Evolutionary conservation across 225 moss, liverwort and hornwort genomes (phyloP), one percentile per base, ranked within the genome.

Genomic region (Thuidium tamariscinum): DNA sequence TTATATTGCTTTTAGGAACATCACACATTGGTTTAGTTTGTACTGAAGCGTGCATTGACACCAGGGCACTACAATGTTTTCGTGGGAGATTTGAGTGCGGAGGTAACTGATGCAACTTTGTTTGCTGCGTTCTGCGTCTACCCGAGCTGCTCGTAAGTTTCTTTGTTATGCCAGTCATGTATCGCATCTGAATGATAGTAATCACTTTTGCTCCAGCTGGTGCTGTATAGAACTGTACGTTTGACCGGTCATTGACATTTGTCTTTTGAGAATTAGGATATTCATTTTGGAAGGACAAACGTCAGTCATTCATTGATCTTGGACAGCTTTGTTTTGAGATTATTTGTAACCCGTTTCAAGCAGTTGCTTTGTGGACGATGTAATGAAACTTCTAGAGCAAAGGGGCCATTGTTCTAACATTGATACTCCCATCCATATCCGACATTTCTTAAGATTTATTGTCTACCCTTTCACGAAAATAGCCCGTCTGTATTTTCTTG

Each of bases 101-200:
- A 98, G 91, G 97, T 98, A 77, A 98, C 97, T 76, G 97, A 98
- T 94, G 97, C 97, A 88, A 95, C 96, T 64, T 91, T 98, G 76
- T 98, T 95, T 89, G 95, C 97, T n/a, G 97, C 97, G 34, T 98
- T 98, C 88, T 96, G 96, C 83, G 92, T 98, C 85, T 98, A 96
- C 88, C 94, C 92, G 56, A 96, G 93, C 93, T 98, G 97, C 95
- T 98, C 97, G 97, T 98, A 93, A 93, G 97, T 93, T 75, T 73
- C 82, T 79, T 86, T 74, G 42, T 77, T 49, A 84, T 29, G 55
- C 51, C 34, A 83, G 18, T 83, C 36, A 42, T 79, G 61, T 48
- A 54, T 74, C 82, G 73, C 81, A 82, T 75, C 74, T 80, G 74
- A 63, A 83, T 73, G 20, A 63, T 71, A 39, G 25, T 44, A 44